Conservation (phyloP, 2,329 filamentous ascomycete genomes). For the Scleromitrula shiraiana region DNA sequence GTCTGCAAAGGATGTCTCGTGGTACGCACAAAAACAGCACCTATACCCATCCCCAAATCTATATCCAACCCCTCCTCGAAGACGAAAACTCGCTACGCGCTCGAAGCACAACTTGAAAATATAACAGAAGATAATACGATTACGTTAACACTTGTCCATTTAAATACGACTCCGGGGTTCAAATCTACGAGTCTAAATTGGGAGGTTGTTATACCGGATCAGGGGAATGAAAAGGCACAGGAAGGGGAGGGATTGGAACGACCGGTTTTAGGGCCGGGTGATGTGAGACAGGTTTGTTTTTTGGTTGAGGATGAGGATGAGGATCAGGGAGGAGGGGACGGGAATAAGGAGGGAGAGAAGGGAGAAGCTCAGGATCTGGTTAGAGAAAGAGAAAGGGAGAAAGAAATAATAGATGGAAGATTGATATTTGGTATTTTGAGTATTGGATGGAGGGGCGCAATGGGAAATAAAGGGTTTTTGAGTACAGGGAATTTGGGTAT, state of each 20-base stretch:
- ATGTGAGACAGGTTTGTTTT: slow-evolving; percentile 60
- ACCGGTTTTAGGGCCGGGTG: slow-evolving; percentile 52
- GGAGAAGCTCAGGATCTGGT: slow-evolving; percentile 16
- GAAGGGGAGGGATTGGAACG: slow-evolving; percentile 38
- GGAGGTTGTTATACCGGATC: slow-evolving; percentile 29
- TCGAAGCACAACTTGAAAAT: slow-evolving; percentile 95
- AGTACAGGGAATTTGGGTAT: slow-evolving; percentile 75
- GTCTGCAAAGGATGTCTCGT: slow-evolving; percentile 84
- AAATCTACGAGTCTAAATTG: slow-evolving; percentile 50
- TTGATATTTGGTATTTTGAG: slow-evolving; percentile 71
- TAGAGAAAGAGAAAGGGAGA: slow-evolving; percentile 14
- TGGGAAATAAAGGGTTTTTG: slow-evolving; percentile 83
- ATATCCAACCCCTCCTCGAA: slow-evolving; percentile 17
- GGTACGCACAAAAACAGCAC: slow-evolving; percentile 76
- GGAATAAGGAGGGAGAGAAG: slow-evolving; percentile 28
- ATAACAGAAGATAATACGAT: slow-evolving; percentile 70
- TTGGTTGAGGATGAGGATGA: slow-evolving; percentile 40
- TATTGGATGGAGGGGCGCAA: slow-evolving; percentile 80
- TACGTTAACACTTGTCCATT: slow-evolving; percentile 59
- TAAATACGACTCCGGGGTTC: slow-evolving; percentile 47
- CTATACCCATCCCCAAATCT: slow-evolving; percentile 33
- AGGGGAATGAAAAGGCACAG: slow-evolving; percentile 12
- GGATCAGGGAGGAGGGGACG: slow-evolving; percentile 27
- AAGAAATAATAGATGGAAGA: slow-evolving; percentile 44
- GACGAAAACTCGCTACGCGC: slow-evolving; percentile 47